Percentiles rank a stretch among this genome's conserved stretches.
These are phyloP conservation scores for Papilionanthe hybrid DNA, from an alignment of 116 monocot species.

Conservation along the genomic window DNA sequence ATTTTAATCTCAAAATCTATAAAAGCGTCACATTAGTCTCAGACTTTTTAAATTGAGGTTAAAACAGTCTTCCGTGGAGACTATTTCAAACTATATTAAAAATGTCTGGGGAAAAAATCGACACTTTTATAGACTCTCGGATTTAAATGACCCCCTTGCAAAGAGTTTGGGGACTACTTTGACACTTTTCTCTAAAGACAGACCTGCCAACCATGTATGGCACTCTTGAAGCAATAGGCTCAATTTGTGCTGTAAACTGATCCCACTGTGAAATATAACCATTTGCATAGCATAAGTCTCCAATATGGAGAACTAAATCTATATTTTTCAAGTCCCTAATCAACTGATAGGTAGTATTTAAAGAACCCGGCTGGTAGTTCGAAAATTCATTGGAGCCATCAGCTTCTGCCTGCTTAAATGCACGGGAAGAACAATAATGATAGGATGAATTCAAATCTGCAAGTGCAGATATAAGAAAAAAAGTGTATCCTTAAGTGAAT, in stretches of 20 bases:
- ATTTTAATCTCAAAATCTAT: too few species aligned
- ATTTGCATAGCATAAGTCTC: slow-evolving; percentile 84
- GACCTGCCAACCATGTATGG: slow-evolving; percentile 95
- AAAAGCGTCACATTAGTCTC: too few species aligned
- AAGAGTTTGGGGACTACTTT: too few species aligned
- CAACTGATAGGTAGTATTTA: slow-evolving; percentile 76
- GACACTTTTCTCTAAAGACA: not conserved
- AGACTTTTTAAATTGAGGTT: too few species aligned
- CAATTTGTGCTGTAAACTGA: slow-evolving; percentile 83
- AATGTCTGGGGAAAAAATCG: too few species aligned
- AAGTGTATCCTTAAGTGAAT: not conserved
- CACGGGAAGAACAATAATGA: not conserved
- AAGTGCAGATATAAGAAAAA: not conserved
- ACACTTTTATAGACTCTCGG: too few species aligned
- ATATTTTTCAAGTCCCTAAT: slow-evolving; percentile 65
- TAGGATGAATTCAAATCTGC: not conserved
- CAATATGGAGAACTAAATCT: slow-evolving; percentile 85
- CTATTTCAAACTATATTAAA: too few species aligned
- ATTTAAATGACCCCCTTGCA: too few species aligned
- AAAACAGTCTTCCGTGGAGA: too few species aligned
- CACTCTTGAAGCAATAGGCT: slow-evolving; percentile 77
- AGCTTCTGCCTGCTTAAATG: slow-evolving; percentile 57
- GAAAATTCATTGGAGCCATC: slow-evolving; percentile 86
- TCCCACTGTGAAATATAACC: slow-evolving; percentile 98
- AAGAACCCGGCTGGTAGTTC: slow-evolving; percentile 64